Evolutionary conservation across 2,329 filamentous ascomycete genomes (phyloP), one percentile per base, ranked within the genome.

Genomic region (Colletotrichum plurivorum): DNA sequence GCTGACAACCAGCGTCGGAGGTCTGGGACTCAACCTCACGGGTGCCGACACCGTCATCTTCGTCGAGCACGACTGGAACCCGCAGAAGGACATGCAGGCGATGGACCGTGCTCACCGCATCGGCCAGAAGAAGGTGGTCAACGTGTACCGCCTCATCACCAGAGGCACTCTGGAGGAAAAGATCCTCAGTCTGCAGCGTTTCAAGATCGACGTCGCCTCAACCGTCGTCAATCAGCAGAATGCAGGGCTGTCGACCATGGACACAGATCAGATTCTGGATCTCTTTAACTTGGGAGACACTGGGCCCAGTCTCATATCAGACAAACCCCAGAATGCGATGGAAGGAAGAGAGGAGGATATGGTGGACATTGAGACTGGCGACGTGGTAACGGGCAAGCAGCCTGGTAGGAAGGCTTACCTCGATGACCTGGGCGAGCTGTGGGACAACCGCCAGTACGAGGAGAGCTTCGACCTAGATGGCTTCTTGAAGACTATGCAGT

Each of bases 181-280:
- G 89, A 99, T 99, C 77, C 84, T 99, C 76, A 97, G 93, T 77
- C 90, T 99, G 65, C 96, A 99, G 89, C 92, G 96, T 59, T 99
- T 99, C 91, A 99, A 99, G 86, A 97, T 99, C 76, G 96, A 99
- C 80, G 95, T 99, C 20, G 97, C 96, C 49, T 97, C 93, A 59
- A 99, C 97, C 0, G 96, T 99, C 6, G 97, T 99, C 73, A 99
- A 99, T 79, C 96, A 99, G 82, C 96, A 99, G 83, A 99, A 99
- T 75, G 95, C 96, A 1, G 96, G 96, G 1, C 84, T 99, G 2
- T 92, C 86, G 57, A 97, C 94, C 15, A 99, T 99, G 96, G 95
- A 98, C 80, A 99, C 97, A 46, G 96, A 98, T 77, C 95, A 99
- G 81, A 97, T 99, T 69, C 88, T 99, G 3, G 96, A 99, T 76